Evolutionary conservation across 2,329 filamentous ascomycete genomes (phyloP).

Genomic region (Lachnellula subtilissima): DNA sequence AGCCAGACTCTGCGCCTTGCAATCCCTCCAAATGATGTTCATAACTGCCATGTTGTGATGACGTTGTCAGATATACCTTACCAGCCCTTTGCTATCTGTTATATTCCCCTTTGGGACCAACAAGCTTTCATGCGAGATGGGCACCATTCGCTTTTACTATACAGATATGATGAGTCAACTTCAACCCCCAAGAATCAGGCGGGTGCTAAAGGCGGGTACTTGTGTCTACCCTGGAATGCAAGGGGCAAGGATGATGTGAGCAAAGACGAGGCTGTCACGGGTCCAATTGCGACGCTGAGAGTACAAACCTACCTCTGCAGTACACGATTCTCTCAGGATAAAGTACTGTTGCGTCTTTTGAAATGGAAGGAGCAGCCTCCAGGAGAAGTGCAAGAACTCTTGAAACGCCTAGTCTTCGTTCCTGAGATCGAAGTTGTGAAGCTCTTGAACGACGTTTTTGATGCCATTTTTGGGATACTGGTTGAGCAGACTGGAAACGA

Average conservation of each 20-base stretch:
- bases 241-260: conserved; percentile 61
- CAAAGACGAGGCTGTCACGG: conserved; percentile 69
- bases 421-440: conserved; percentile 98
- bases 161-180: conserved; percentile 89
- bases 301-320: conserved; percentile 88
- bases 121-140: conserved; percentile 88
- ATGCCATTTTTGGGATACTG: conserved; percentile 84
- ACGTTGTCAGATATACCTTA: conserved; percentile 81
- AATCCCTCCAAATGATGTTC: conserved; percentile 73
- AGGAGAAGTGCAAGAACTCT: conserved; percentile 65
- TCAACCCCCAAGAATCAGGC: conserved; percentile 58
- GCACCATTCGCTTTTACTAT: conserved; percentile 72
- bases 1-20: conserved; percentile 80
- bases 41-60: conserved; percentile 80
- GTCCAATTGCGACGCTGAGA: conserved; percentile 72
- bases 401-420: conserved; percentile 85
- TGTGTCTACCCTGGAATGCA: conserved; percentile 75
- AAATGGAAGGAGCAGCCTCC: conserved; percentile 77
- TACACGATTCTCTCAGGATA: conserved; percentile 90
- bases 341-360: conserved; percentile 74
- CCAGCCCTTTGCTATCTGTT: conserved; percentile 84
- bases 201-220: conserved; percentile 76
- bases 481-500: conserved; percentile 88
- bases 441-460: conserved; percentile 80
- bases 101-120: conserved; percentile 90